Conservation (phyloP, 352 stramenopile genomes). For the Pythium folliculosum region DNA sequence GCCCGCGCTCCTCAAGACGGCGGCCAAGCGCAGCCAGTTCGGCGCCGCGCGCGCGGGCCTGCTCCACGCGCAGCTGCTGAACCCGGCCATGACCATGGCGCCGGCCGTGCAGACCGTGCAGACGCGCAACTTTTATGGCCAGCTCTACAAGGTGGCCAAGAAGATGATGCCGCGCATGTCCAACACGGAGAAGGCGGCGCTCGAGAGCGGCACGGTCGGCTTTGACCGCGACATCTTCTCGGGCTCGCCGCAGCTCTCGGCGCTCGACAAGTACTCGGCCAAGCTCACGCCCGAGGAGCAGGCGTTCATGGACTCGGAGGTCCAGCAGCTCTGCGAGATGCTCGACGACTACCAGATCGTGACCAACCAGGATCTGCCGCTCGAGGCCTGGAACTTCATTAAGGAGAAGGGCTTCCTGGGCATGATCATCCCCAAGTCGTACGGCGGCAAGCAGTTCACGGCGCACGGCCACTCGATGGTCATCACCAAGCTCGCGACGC, state of each 20-base stretch:
- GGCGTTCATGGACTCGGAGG: slow-evolving; percentile 95
- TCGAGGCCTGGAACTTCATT: slow-evolving; percentile 95
- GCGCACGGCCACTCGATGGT: slow-evolving; percentile 91
- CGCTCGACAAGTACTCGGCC: slow-evolving; percentile 94
- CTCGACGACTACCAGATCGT: slow-evolving; percentile 96
- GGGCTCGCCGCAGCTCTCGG: slow-evolving; percentile 89
- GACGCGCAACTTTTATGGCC: slow-evolving; percentile 84
- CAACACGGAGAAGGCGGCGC: slow-evolving; percentile 94
- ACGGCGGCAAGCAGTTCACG: slow-evolving; percentile 89
- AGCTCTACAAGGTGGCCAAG: slow-evolving; percentile 93
- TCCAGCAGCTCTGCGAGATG: slow-evolving; percentile 94
- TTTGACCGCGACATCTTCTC: slow-evolving; percentile 99
- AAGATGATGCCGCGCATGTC: slow-evolving; percentile 96
- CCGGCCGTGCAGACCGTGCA: slow-evolving; percentile 60
- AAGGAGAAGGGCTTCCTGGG: slow-evolving; percentile 96
- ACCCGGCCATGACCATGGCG: slow-evolving; percentile 29
- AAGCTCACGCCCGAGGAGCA: slow-evolving; percentile 93
- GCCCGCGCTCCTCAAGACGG: slow-evolving; percentile 43
- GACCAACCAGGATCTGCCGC: slow-evolving; percentile 91
- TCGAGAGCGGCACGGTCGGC: slow-evolving; percentile 95
- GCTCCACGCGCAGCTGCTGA: slow-evolving; percentile 17
- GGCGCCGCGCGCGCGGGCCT: slow-evolving; percentile 19
- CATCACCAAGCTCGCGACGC: slow-evolving; percentile 93
- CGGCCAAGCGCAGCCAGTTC: slow-evolving; percentile 34
- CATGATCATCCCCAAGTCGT: slow-evolving; percentile 99